Base-by-base conservation (phyloP, 352 stramenopile species). In the Globisporangium cystogenes region DNA sequence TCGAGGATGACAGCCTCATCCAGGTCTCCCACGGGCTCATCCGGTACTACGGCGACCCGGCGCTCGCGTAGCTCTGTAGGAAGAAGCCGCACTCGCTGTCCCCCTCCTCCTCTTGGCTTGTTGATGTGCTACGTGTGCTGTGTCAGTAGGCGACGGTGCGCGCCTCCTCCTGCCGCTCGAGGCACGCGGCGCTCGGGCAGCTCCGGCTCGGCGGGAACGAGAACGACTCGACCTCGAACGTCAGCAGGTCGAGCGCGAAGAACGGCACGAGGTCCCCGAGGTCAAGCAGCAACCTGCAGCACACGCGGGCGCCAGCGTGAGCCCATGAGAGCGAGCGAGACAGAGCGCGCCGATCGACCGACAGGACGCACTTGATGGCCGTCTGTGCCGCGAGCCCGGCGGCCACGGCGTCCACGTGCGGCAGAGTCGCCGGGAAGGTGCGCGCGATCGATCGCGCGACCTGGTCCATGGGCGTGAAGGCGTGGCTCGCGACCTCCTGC, bases 1-100 rank as follows among this genome's bases (percentile, higher is more conserved):
- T 98, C 47, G 94, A 98, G 54, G 82, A 93, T 39, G 92, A 98
- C 60, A 93, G 83, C 42, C 62, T 97, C 26, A 77, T 98, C 51
- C 90, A 98, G 66, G 86, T 97, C 37, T 95, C 92, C 20, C 90
- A 98, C 62, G 79, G 93, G 15, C 68, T 88, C 41, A 79, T 93
- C 43, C 76, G 78, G 39, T 89, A 78, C 60, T 86, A 89, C 48
- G 81, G 81, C 40, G 72, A 82, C 33, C 23, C 64, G n/a, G 51
- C 49, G 33, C 52, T 58, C 29, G 46, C 20, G 8, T 51, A 51
- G 46, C 20, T 10, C 18, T 8, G 20, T 10, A 24, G 40, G n/a
- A 48, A 35, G 26, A 36, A 18, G 18, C 18, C 10, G 14, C 7
- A 45, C 44, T 47, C 23, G 52, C 49, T 33, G 23, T 21, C 40